Percentiles rank a stretch among this genome's conserved stretches.
These are phyloP conservation scores for Gnomoniopsis smithogilvyi DNA, from an alignment of 2,329 filamentous ascomycete genomes.

Conservation along the genomic window DNA sequence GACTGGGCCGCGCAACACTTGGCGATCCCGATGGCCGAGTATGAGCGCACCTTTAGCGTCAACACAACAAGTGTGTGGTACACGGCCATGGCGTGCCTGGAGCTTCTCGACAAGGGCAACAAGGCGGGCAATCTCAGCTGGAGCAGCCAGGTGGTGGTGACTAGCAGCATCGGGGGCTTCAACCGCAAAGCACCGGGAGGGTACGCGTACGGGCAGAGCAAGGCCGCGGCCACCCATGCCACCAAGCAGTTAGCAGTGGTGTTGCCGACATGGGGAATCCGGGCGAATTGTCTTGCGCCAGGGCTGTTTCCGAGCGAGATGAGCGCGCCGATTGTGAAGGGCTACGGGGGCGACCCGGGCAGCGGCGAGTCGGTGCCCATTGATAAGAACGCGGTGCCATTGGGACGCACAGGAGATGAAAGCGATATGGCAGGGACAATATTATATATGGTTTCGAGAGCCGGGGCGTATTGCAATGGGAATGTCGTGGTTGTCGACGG, in stretches of 20 bases:
- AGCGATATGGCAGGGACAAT: conserved; percentile 64
- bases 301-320: conserved; percentile 60
- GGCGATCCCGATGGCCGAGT: conserved; percentile 60
- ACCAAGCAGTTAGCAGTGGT: conserved; percentile 69
- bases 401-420: conserved; percentile 57
- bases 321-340: conserved; percentile 45
- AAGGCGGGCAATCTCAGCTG: conserved; percentile 55
- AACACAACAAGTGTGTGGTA: conserved; percentile 73
- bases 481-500: conserved; percentile 61
- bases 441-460: conserved; percentile 61
- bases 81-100: conserved; percentile 68
- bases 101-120: conserved; percentile 64
- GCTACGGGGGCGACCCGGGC: conserved; percentile 28
- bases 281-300: conserved; percentile 45
- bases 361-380: conserved; percentile 27
- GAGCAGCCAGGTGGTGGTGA: conserved; percentile 63
- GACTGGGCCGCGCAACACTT: conserved; percentile 44
- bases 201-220: conserved; percentile 74
- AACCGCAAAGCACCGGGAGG: conserved; percentile 72
- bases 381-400: conserved; percentile 47
- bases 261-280: conserved; percentile 59
- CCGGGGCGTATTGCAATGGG: conserved; percentile 65
- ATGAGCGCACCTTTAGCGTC: conserved; percentile 65
- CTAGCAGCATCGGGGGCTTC: conserved; percentile 71
- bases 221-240: conserved; percentile 70